Evolutionary conservation across 805 yeast genomes (phyloP).

Genomic region (Kodamaea sagamina): DNA sequence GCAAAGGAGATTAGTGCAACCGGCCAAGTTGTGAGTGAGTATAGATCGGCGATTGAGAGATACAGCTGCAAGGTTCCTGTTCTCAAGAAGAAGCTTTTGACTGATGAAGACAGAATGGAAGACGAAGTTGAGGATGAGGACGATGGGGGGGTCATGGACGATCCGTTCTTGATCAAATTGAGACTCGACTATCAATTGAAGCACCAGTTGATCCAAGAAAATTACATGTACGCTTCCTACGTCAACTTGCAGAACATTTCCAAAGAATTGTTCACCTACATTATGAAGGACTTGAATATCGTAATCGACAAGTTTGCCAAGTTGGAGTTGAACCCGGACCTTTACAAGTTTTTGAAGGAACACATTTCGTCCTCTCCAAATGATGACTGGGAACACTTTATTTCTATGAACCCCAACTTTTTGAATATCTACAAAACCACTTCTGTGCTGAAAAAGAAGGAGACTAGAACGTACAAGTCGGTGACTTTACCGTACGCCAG

Average conservation of each 20-base stretch:
- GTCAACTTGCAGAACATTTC: slow-evolving; percentile 44
- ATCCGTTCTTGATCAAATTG: slow-evolving; percentile 44
- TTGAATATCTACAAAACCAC: slow-evolving; percentile 24
- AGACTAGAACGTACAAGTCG: slow-evolving; percentile 22
- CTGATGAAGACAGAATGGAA: slow-evolving; percentile 20
- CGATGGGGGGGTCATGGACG: slow-evolving; percentile 33
- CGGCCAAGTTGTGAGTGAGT: slow-evolving; percentile 48
- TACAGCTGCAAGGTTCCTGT: slow-evolving; percentile 41
- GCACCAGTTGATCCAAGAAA: slow-evolving; percentile 43
- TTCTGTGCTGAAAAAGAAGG: slow-evolving; percentile 19
- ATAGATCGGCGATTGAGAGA: slow-evolving; percentile 34
- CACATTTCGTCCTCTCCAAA: slow-evolving; percentile 28
- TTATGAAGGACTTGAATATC: slow-evolving; percentile 37
- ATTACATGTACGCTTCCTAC: slow-evolving; percentile 43
- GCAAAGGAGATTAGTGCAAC: slow-evolving; percentile 56
- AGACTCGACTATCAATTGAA: slow-evolving; percentile 42
- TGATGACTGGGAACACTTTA: slow-evolving; percentile 42
- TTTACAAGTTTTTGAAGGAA: slow-evolving; percentile 27
- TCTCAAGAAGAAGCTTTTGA: slow-evolving; percentile 19
- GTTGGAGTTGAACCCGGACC: slow-evolving; percentile 24
- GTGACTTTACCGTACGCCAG: slow-evolving; percentile 35
- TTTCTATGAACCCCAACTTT: slow-evolving; percentile 32
- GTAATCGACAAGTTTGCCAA: slow-evolving; percentile 38
- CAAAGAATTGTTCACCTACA: slow-evolving; percentile 38
- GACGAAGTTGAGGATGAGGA: slow-evolving; percentile 27